Percentiles rank a stretch among this genome's conserved stretches.
These are phyloP conservation scores for Lycium barbarum DNA, from an alignment of 257 asterid species.

Conservation along the genomic window DNA sequence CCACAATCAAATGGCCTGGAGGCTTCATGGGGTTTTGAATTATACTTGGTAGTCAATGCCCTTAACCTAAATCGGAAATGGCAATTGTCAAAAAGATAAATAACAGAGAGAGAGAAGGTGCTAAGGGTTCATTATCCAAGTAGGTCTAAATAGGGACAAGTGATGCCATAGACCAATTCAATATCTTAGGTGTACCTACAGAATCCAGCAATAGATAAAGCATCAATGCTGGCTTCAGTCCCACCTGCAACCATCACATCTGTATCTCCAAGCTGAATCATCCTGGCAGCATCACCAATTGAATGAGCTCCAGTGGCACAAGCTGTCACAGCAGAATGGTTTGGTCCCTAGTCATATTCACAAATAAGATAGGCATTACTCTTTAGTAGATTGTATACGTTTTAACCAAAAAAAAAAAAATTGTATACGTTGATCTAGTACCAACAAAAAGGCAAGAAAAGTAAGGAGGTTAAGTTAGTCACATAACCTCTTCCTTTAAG, in stretches of 20 bases:
- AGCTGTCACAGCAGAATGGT: constrained; percentile 99
- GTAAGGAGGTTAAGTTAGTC: neutral
- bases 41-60: constrained; percentile 89
- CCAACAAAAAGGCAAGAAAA: constrained; percentile 24
- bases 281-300: constrained; percentile 92
- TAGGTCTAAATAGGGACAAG: neutral
- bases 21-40: constrained; percentile 74
- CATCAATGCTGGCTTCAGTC: constrained; percentile 97
- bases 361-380: constrained; percentile 41
- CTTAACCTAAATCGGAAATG: constrained; percentile 65
- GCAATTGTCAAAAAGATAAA: neutral
- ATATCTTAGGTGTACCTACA: constrained; percentile 66
- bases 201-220: constrained; percentile 95
- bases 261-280: constrained; percentile 96
- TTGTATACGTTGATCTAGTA: constrained; percentile 1
- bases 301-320: constrained; percentile 99
- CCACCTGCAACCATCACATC: constrained; percentile 99
- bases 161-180: constrained; percentile 11
- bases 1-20: constrained; percentile 93
- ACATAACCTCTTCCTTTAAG: neutral
- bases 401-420: no score
- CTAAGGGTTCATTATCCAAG: neutral
- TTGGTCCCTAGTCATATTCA: constrained; percentile 90
- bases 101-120: neutral
- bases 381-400: neutral